A percentile compares a stretch with the other conserved stretches of the same genome.
Conservation (phyloP, 306 rosid species). For the Phaseolus lunatus region DNA sequence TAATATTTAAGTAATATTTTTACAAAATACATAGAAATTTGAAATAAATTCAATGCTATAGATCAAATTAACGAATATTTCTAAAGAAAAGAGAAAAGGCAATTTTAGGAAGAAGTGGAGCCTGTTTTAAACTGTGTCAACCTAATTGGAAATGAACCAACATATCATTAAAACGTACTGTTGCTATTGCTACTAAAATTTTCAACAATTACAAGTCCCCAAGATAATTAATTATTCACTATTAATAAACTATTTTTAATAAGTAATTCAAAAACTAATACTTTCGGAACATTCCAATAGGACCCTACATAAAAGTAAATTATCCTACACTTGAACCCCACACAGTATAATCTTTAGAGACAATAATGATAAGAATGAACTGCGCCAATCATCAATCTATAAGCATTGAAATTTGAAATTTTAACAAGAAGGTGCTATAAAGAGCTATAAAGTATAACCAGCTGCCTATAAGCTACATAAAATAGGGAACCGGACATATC, state of each 20-base stretch:
- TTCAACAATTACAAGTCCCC: not conserved
- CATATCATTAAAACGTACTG: constrained; percentile 15
- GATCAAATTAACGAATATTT: not conserved
- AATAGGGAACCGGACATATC: constrained; percentile 31
- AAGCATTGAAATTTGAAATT: not conserved
- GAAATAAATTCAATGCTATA: too few species aligned
- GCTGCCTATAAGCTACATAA: not conserved
- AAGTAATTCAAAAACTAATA: not conserved
- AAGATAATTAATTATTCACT: too few species aligned
- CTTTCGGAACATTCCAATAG: not conserved
- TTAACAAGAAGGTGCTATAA: constrained; percentile 22
- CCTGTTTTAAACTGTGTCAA: not conserved
- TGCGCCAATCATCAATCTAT: constrained; percentile 16
- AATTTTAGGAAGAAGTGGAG: not conserved
- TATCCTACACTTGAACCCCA: constrained; percentile 24
- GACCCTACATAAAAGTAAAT: constrained; percentile 8
- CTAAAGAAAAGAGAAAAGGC: not conserved
- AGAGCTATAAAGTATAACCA: constrained; percentile 30
- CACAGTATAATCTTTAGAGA: constrained; percentile 21
- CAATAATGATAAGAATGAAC: constrained; percentile 30
- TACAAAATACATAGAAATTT: too few species aligned
- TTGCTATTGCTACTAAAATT: constrained; percentile 6
- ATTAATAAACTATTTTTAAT: too few species aligned
- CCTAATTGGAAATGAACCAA: not conserved
- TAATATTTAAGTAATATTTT: not conserved